Conservation (phyloP, 2,329 filamentous ascomycete genomes). For the Passalora sequoiae region DNA sequence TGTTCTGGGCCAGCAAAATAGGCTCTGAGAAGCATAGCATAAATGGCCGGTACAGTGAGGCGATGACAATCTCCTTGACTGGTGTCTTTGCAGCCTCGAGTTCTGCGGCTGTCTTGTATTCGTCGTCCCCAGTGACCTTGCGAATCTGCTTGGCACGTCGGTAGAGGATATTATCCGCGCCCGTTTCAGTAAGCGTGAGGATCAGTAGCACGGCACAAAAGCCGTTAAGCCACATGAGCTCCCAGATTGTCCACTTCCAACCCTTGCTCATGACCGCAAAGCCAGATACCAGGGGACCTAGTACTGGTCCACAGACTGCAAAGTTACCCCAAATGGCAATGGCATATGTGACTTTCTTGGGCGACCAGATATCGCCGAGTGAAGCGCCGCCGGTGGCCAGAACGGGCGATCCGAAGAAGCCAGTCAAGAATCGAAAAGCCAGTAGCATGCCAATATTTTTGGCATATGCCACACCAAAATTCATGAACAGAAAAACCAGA, state of each 20-base stretch:
- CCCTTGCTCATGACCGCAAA: conserved; percentile 30
- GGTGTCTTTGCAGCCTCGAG: conserved; percentile 32
- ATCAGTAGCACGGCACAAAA: conserved; percentile 32
- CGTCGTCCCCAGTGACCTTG: conserved; percentile 32
- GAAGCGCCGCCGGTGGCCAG: conserved; percentile 43
- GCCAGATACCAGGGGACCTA: conserved; percentile 38
- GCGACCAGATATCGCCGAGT: conserved; percentile 39
- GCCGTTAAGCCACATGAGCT: conserved; percentile 35
- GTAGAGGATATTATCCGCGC: conserved; percentile 35
- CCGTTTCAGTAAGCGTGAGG: conserved; percentile 36
- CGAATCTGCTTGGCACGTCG: conserved; percentile 36
- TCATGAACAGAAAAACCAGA: conserved; percentile 44
- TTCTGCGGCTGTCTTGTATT: conserved; percentile 36
- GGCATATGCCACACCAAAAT: conserved; percentile 43
- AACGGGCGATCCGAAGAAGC: conserved; percentile 44
- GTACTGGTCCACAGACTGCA: conserved; percentile 34
- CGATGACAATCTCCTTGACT: conserved; percentile 34
- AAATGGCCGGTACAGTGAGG: conserved; percentile 39
- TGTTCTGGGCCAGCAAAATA: conserved; percentile 36
- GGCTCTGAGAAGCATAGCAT: conserved; percentile 37
- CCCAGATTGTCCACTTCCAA: conserved; percentile 29
- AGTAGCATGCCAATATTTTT: conserved; percentile 49
- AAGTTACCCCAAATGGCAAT: conserved; percentile 36
- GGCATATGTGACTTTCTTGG: conserved; percentile 34
- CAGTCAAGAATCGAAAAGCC: conserved; percentile 47